Evolutionary conservation across 495 filamentous ascomycete species (phyloP).

Genomic region (Penicillium lagena): DNA sequence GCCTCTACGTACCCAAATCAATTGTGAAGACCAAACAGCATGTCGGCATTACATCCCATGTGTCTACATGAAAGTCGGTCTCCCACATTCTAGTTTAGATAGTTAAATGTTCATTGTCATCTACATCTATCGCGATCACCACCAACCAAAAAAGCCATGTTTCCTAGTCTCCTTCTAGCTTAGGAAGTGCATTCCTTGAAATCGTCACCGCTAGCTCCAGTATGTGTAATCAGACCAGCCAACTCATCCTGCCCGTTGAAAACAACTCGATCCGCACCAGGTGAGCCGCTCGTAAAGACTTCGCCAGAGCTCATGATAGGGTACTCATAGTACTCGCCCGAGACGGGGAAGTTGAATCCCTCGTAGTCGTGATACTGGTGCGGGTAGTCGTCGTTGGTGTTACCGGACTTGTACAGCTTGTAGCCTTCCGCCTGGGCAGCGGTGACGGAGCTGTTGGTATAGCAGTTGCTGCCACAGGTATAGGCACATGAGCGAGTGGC

Average conservation of each 20-base stretch:
- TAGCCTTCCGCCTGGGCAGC: constrained; percentile 46
- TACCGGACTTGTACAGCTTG: constrained; percentile 36
- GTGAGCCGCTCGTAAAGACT: constrained; percentile 57
- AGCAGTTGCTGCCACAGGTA: constrained; percentile 47
- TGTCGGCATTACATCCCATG: constrained; percentile 10
- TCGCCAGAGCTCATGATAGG: constrained; percentile 52
- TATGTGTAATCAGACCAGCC: constrained; percentile 61
- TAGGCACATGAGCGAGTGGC: constrained; percentile 39
- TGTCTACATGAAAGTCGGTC: constrained; percentile 18
- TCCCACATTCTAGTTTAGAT: constrained; percentile 11
- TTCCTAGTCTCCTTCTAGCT: too few relatives aligned
- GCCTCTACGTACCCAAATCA: constrained; percentile 25
- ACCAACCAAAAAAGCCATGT: too few relatives aligned
- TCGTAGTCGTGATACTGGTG: constrained; percentile 72
- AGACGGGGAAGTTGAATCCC: constrained; percentile 58
- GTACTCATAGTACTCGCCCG: constrained; percentile 66
- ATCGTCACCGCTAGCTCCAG: constrained; percentile 57
- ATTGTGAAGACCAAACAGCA: constrained; percentile 14
- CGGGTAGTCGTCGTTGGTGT: constrained; percentile 53
- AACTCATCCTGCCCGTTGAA: constrained; percentile 48
- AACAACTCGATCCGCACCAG: constrained; percentile 67
- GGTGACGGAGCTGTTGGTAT: constrained; percentile 38
- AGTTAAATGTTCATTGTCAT: background rate
- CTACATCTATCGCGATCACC: too few relatives aligned
- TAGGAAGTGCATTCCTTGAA: constrained; percentile 51